Conservation (phyloP, 2,329 filamentous ascomycete genomes). For the Sporothrix brunneoviolacea region DNA sequence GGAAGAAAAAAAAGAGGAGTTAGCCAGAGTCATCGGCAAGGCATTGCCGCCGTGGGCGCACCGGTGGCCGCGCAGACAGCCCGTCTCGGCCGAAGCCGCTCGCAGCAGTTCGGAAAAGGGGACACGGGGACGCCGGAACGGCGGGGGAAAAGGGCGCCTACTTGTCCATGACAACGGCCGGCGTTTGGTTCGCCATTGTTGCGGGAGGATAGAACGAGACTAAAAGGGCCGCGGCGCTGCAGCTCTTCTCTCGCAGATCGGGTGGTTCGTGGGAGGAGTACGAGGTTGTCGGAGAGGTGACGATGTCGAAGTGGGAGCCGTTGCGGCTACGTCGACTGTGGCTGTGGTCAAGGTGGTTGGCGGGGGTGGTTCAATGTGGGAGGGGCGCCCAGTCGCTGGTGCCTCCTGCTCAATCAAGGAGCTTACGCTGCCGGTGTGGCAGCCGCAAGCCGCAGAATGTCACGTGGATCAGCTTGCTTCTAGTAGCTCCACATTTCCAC, state of each 20-base stretch:
- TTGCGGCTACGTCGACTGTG: conserved; percentile 4
- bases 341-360: conserved; percentile 14
- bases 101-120: neutral
- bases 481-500: neutral
- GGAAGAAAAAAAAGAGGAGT: conserved; percentile 27
- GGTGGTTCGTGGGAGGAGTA: neutral
- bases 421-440: too few species aligned
- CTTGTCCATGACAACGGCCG: conserved; percentile 99
- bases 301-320: conserved; percentile 4
- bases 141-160: conserved; percentile 46
- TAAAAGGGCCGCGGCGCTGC: conserved; percentile 7
- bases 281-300: neutral
- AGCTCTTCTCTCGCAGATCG: conserved; percentile 10
- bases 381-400: conserved; percentile 2
- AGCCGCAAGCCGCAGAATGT: too few species aligned
- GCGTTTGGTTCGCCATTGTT: conserved; percentile 93
- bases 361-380: neutral
- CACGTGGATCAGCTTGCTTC: neutral
- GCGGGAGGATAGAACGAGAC: conserved; percentile 14
- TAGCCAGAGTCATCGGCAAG: conserved; percentile 28
- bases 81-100: neutral
- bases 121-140: conserved; percentile 12
- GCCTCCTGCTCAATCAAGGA: conserved; percentile 3
- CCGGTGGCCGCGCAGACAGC: neutral
- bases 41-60: neutral